Percentiles rank a stretch among this genome's conserved stretches.
These are phyloP conservation scores for Agaricus sinodeliciosus DNA, from an alignment of 768 basidiomycete species.

Conservation along the genomic window DNA sequence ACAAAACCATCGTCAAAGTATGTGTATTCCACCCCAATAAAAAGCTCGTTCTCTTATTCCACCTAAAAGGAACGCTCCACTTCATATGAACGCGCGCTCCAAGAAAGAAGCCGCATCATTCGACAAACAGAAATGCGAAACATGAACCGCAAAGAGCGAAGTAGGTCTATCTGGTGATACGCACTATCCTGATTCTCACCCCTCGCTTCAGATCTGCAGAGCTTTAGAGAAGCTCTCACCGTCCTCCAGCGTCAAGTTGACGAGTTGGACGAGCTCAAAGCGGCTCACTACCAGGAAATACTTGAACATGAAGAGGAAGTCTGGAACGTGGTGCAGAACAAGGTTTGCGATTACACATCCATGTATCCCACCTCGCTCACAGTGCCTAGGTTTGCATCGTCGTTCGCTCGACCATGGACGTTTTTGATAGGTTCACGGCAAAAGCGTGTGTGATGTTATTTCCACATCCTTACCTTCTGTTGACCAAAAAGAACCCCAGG, in stretches of 20 bases:
- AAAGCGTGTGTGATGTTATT: constrained; percentile 61
- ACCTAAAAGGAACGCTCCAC: constrained; percentile 75
- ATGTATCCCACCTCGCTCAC: constrained; percentile 5
- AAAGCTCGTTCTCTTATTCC: background rate
- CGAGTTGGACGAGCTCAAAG: constrained; percentile 83
- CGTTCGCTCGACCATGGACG: constrained; percentile 86
- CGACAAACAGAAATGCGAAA: constrained; percentile 80
- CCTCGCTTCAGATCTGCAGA: constrained; percentile 65
- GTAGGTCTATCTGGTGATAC: constrained; percentile 35
- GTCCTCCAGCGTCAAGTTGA: constrained; percentile 87
- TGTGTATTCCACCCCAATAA: constrained; percentile 10
- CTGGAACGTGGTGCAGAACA: constrained; percentile 88
- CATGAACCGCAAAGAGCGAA: constrained; percentile 81
- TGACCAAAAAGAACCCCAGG: constrained; percentile 26
- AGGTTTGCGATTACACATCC: constrained; percentile 37
- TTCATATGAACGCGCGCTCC: constrained; percentile 74
- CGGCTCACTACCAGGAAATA: constrained; percentile 81
- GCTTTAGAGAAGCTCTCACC: constrained; percentile 76
- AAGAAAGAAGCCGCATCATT: constrained; percentile 81
- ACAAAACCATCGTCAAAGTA: constrained; percentile 68
- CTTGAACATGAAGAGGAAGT: constrained; percentile 91
- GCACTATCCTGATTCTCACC: background rate
- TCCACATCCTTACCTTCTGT: background rate
- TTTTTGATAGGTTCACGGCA: constrained; percentile 81
- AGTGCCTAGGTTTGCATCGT: constrained; percentile 57